phyloP scores from a whole-genome alignment of 495 filamentous ascomycete genomes.

The Cairneyella variabilis region DNA sequence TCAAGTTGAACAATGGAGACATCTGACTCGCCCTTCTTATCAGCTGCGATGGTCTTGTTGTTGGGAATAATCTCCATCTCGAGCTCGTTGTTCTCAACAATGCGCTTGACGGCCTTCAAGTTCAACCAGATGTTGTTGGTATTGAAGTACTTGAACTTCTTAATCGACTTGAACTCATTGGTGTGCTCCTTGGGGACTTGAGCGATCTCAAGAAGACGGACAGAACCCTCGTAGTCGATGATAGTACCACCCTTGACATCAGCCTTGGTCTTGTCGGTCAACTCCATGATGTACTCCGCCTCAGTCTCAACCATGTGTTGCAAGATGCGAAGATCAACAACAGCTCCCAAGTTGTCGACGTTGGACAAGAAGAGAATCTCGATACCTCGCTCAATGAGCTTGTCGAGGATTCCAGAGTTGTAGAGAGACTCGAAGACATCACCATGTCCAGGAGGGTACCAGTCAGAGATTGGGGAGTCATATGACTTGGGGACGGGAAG shows the following conservation, averaged over 20 bases:
- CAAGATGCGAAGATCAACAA: constrained; percentile 94
- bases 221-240: constrained; percentile 97
- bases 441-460: constrained; percentile 98
- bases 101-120: constrained; percentile 93
- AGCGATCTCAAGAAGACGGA: constrained; percentile 94
- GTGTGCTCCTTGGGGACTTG: constrained; percentile 99
- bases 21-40: constrained; percentile 99
- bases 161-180: constrained; percentile 99
- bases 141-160: constrained; percentile 99
- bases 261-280: constrained; percentile 99
- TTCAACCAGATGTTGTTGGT: constrained; percentile 99
- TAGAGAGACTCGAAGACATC: constrained; percentile 99
- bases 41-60: constrained; percentile 94
- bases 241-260: constrained; percentile 99
- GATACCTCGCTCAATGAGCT: constrained; percentile 88
- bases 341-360: constrained; percentile 96
- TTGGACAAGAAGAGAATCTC: constrained; percentile 99
- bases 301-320: constrained; percentile 98
- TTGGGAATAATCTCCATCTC: constrained; percentile 99
- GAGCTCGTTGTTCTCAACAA: constrained; percentile 97
- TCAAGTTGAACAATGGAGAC: constrained; percentile 96
- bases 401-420: constrained; percentile 97
- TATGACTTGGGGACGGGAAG: constrained; percentile 90
- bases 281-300: constrained; percentile 98
- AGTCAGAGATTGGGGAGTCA: constrained; percentile 87